Evolutionary conservation across 2,329 filamentous ascomycete species (phyloP).

Genomic region (Arthrobotrys conoides): DNA sequence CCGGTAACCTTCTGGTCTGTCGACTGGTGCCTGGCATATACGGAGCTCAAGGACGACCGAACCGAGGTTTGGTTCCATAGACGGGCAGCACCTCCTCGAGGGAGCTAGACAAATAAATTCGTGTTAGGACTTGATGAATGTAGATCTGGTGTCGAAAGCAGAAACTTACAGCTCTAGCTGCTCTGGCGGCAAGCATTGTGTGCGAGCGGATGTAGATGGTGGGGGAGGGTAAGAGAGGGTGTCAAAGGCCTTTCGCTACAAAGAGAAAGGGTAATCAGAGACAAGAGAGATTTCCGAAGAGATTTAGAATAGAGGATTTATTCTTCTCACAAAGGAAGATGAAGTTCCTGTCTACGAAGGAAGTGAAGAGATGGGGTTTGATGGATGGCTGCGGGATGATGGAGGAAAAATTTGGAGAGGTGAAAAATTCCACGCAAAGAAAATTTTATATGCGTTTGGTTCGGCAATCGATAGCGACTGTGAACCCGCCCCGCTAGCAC

Average conservation of each 20-base stretch:
- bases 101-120: constrained; percentile 35
- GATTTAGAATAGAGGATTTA: constrained; percentile 18
- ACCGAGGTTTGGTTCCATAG: constrained; percentile 55
- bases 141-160: not conserved
- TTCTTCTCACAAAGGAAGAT: constrained; percentile 41
- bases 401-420: constrained; percentile 42
- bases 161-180: constrained; percentile 58
- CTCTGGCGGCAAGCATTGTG: constrained; percentile 61
- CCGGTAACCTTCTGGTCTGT: constrained; percentile 92
- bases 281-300: constrained; percentile 28
- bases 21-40: constrained; percentile 83
- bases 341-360: constrained; percentile 28
- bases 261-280: constrained; percentile 16
- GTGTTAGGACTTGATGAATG: constrained; percentile 10
- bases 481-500: constrained; percentile 39
- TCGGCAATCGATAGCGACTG: constrained; percentile 55
- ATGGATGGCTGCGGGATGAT: constrained; percentile 55
- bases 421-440: constrained; percentile 59
- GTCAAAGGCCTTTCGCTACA: constrained; percentile 23
- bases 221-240: constrained; percentile 13
- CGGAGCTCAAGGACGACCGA: constrained; percentile 68
- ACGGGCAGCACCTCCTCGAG: constrained; percentile 56
- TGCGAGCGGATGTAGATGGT: constrained; percentile 20
- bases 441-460: constrained; percentile 59
- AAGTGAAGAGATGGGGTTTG: constrained; percentile 34